Evolutionary conservation across 2,329 filamentous ascomycete genomes (phyloP).

Genomic region (Sporothrix dimorphospora): DNA sequence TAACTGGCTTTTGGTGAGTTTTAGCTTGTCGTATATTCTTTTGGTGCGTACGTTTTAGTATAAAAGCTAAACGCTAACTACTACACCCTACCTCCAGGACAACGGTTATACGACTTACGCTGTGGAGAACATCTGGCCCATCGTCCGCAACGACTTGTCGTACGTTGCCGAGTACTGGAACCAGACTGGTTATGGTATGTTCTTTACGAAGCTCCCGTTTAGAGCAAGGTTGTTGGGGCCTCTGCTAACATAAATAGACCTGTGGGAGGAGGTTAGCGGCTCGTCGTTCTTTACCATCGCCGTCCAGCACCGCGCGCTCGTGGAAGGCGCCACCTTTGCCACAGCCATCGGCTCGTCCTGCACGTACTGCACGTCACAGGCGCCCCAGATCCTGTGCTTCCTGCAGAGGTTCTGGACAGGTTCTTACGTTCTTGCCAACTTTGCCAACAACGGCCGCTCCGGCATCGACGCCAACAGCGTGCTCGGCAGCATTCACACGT

Average conservation of each 20-base stretch:
- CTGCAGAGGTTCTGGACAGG: constrained; percentile 73
- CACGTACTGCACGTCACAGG: constrained; percentile 59
- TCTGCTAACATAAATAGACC: constrained; percentile 49
- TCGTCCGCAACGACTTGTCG: constrained; percentile 73
- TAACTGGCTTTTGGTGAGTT: constrained; percentile 62
- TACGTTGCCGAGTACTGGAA: constrained; percentile 78
- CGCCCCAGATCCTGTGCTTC: constrained; percentile 73
- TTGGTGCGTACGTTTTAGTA: too few species aligned
- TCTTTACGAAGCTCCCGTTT: too few species aligned
- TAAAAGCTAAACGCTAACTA: too few species aligned
- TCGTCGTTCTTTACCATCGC: constrained; percentile 79
- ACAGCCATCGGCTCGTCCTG: constrained; percentile 62
- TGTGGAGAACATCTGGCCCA: constrained; percentile 66
- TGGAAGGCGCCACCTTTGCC: constrained; percentile 70
- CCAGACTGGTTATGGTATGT: constrained; percentile 55
- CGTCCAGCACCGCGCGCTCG: constrained; percentile 68
- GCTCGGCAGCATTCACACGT: constrained; percentile 67
- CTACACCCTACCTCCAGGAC: constrained; percentile 38
- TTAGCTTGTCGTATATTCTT: too few species aligned
- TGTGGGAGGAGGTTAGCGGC: constrained; percentile 81
- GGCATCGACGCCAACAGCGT: constrained; percentile 75
- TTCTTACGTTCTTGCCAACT: constrained; percentile 68
- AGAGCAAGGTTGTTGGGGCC: too few species aligned
- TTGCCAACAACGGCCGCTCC: constrained; percentile 52
- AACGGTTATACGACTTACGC: constrained; percentile 61